Evolutionary conservation across 176 grass and related monocot species (phyloP).

Genomic region (Lolium multiflorum): DNA sequence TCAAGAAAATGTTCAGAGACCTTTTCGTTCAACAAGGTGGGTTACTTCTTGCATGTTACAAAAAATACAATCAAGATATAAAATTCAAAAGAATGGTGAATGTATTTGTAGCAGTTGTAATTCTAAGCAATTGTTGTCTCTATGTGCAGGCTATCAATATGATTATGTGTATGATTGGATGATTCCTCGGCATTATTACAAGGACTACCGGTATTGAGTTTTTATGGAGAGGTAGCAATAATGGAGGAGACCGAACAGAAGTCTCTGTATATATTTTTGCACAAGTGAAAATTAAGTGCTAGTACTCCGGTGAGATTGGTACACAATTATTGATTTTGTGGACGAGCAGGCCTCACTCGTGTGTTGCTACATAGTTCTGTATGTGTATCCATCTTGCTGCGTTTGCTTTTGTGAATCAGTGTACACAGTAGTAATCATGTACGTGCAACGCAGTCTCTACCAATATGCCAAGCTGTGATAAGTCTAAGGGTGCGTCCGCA

Average conservation of each 20-base stretch:
- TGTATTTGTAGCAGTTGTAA: neutral
- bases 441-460: no score
- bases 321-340: no score
- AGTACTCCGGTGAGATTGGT: no score
- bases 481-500: no score
- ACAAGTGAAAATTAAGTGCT: no score
- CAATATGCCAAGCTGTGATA: no score
- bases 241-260: neutral
- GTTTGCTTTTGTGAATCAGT: no score
- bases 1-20: constrained; percentile 77
- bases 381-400: no score
- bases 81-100: neutral
- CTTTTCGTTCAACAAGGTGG: constrained; percentile 72
- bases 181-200: constrained; percentile 60
- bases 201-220: neutral
- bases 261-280: neutral
- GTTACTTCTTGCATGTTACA: neutral
- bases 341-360: no score
- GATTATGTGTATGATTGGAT: constrained; percentile 86
- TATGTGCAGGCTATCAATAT: constrained; percentile 66
- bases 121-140: no score
- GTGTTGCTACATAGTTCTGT: no score
- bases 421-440: no score
- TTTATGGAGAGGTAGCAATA: neutral
- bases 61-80: neutral